Conservation (phyloP, 345 rosid species). For the Rhizophora mangle region DNA sequence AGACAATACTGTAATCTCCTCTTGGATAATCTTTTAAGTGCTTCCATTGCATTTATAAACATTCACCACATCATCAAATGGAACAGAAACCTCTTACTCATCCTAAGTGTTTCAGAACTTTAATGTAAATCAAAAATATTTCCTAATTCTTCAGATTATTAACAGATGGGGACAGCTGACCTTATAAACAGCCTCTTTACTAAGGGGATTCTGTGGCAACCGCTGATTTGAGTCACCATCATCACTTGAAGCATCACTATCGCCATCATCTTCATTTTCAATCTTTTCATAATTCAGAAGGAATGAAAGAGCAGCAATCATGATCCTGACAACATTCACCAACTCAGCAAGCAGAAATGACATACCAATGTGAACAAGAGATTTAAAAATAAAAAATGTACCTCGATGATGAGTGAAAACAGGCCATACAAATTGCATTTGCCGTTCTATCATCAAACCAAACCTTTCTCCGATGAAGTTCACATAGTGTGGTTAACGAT, state of each 20-base stretch:
- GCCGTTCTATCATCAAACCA: slow-evolving; percentile 94
- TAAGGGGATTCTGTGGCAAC: slow-evolving; percentile 45
- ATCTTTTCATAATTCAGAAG: slow-evolving; percentile 90
- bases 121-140: background rate
- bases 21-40: background rate
- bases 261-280: slow-evolving; percentile 63
- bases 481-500: slow-evolving; percentile 65
- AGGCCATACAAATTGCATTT: slow-evolving; percentile 82
- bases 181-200: slow-evolving; percentile 76
- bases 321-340: slow-evolving; percentile 52
- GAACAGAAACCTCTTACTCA: too few relatives aligned
- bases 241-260: slow-evolving; percentile 50
- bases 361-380: background rate
- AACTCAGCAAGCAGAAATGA: slow-evolving; percentile 7
- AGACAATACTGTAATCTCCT: background rate
- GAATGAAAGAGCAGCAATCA: slow-evolving; percentile 71
- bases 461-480: slow-evolving; percentile 71
- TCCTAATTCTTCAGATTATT: background rate
- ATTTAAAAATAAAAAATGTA: slow-evolving; percentile 3
- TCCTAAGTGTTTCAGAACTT: too few relatives aligned
- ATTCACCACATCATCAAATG: background rate
- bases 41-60: background rate
- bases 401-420: slow-evolving; percentile 88
- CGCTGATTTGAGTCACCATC: slow-evolving; percentile 63
- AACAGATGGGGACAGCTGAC: slow-evolving; percentile 32